Conservation (phyloP, 2,329 filamentous ascomycete genomes). For the Paecilomyces sp. region DNA sequence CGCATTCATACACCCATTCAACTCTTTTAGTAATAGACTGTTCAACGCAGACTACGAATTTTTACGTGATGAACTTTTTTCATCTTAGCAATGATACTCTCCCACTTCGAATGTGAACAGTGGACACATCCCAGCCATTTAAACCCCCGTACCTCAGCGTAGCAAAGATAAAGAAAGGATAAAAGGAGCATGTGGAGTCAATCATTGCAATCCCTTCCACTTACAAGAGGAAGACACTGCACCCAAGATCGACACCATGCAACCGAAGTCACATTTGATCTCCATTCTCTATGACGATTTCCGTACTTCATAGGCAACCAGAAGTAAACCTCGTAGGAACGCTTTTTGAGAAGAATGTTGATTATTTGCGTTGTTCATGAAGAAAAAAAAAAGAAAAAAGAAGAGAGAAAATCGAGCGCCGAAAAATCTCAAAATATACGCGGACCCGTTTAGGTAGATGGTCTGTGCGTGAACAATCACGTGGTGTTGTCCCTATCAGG, state of each 20-base stretch:
- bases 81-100: neutral
- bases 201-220: constrained; percentile 55
- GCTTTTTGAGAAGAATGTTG: constrained; percentile 50
- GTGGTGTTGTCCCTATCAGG: neutral
- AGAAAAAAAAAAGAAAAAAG: constrained; percentile 28
- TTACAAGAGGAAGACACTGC: constrained; percentile 41
- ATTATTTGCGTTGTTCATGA: constrained; percentile 53
- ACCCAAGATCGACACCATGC: constrained; percentile 49
- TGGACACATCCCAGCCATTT: neutral
- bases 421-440: constrained; percentile 14
- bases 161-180: constrained; percentile 2
- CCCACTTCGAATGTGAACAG: no score
- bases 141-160: neutral
- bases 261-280: constrained; percentile 30
- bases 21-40: neutral
- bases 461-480: constrained; percentile 2
- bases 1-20: neutral
- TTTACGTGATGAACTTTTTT: neutral
- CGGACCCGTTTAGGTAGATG: constrained; percentile 11
- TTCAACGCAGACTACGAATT: neutral
- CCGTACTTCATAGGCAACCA: constrained; percentile 47
- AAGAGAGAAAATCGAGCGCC: constrained; percentile 14
- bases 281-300: constrained; percentile 54
- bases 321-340: constrained; percentile 47
- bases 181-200: constrained; percentile 41